Conservation (phyloP, 2,329 filamentous ascomycete species). For the Elsinoe australis region DNA sequence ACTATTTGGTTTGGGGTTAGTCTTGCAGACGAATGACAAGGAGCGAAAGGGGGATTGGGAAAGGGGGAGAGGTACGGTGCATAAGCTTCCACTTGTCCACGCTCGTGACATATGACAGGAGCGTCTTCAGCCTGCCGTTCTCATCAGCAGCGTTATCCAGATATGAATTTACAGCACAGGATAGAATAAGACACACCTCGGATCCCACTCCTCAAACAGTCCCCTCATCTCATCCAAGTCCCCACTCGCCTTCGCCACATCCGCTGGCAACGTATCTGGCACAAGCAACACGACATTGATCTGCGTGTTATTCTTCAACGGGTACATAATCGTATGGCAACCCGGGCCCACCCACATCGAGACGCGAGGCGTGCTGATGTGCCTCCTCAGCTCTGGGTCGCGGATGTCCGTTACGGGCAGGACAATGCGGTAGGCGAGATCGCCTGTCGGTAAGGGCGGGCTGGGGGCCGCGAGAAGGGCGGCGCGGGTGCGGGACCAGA, state of each 20-base stretch:
- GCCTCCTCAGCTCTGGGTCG: conserved; percentile 44
- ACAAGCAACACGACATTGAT: conserved; percentile 60
- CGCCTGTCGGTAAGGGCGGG: conserved; percentile 45
- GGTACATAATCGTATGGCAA: conserved; percentile 56
- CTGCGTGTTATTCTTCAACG: conserved; percentile 50
- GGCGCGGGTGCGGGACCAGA: conserved; percentile 20
- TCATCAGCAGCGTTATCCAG: neutral
- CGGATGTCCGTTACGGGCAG: conserved; percentile 46
- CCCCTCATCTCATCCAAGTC: conserved; percentile 54
- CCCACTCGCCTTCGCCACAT: conserved; percentile 46
- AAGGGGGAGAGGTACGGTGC: conserved; percentile 35
- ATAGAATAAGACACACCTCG: no score
- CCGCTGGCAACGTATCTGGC: conserved; percentile 54
- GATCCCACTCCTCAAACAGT: conserved; percentile 58
- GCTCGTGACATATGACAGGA: conserved; percentile 46
- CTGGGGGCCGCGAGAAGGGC: neutral
- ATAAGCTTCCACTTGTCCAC: conserved; percentile 66
- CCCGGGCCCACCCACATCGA: conserved; percentile 59
- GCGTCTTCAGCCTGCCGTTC: conserved; percentile 36
- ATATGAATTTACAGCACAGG: neutral
- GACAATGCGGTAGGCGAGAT: conserved; percentile 58
- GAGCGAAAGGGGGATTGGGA: no score
- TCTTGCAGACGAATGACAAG: neutral
- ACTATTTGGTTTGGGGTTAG: neutral
- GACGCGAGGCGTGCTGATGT: conserved; percentile 46